Conservation (phyloP, 306 rosid species). For the Lathyrus aphaca region DNA sequence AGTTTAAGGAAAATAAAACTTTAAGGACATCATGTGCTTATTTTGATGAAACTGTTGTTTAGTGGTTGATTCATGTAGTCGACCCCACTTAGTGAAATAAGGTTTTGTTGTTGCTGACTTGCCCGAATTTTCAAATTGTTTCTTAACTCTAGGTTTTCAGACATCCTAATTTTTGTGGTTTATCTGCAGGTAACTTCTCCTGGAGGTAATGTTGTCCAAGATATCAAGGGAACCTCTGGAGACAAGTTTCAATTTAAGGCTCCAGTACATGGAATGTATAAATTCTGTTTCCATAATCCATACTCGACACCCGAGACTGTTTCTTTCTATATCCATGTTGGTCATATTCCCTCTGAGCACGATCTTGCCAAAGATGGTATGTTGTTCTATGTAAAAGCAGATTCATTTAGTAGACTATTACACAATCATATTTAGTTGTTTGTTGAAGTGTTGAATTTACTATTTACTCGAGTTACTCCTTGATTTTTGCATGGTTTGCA, state of each 20-base stretch:
- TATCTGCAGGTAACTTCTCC: conserved; percentile 83
- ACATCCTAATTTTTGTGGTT: conserved; percentile 38
- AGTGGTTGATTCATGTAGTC: not conserved
- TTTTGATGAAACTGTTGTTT: conserved; percentile 11
- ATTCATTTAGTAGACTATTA: conserved; percentile 7
- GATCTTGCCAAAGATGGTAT: conserved; percentile 94
- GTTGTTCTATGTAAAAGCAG: conserved; percentile 43
- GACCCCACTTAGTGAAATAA: not conserved
- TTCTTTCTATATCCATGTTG: conserved; percentile 94
- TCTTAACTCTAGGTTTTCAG: conserved; percentile 23
- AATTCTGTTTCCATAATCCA: conserved; percentile 93
- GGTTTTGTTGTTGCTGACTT: not conserved
- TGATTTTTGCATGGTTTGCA: conserved; percentile 47
- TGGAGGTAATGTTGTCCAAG: conserved; percentile 67
- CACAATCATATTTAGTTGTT: conserved; percentile 20
- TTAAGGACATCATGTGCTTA: not conserved
- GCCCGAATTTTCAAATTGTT: conserved; percentile 9
- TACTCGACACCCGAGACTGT: conserved; percentile 97
- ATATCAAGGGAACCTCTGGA: conserved; percentile 83
- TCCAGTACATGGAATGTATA: conserved; percentile 88
- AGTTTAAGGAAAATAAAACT: not conserved
- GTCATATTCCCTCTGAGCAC: conserved; percentile 94
- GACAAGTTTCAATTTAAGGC: conserved; percentile 92
- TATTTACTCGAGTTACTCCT: not conserved
- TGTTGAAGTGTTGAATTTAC: conserved; percentile 8